phyloP scores from a whole-genome alignment of 164 flowering plant species.

The Malania oleifera region DNA sequence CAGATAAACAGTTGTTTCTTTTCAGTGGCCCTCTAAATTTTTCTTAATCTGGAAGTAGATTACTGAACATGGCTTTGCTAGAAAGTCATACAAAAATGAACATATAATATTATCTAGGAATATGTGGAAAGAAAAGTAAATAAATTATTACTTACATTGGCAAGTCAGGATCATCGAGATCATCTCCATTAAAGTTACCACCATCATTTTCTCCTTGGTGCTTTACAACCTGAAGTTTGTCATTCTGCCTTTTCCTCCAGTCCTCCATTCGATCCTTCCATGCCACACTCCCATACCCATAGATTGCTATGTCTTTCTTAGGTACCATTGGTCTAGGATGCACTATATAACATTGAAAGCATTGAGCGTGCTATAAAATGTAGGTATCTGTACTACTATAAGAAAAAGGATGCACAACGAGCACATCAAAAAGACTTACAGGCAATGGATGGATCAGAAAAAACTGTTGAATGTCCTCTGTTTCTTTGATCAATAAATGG shows the following conservation, averaged over 20 bases:
- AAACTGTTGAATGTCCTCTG: conserved; percentile 2
- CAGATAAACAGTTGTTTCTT: too few species aligned
- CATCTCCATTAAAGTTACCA: conserved; percentile 37
- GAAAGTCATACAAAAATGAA: too few species aligned
- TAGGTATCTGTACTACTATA: not conserved
- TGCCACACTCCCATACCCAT: conserved; percentile 57
- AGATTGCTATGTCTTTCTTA: conserved; percentile 22
- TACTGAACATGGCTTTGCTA: too few species aligned
- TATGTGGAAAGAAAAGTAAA: not conserved
- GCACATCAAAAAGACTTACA: conserved; percentile 10
- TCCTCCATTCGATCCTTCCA: conserved; percentile 64
- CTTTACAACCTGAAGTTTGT: conserved; percentile 27
- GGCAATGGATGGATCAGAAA: not conserved
- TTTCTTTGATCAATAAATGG: conserved; percentile 9
- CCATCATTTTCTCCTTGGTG: conserved; percentile 26
- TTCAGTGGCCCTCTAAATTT: too few species aligned
- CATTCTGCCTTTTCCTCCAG: conserved; percentile 53
- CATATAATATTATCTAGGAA: too few species aligned
- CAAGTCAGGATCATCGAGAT: conserved; percentile 31
- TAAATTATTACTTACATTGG: conserved; percentile 14
- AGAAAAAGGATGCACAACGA: not conserved
- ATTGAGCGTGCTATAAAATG: not conserved
- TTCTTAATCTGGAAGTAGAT: too few species aligned
- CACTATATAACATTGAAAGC: conserved; percentile 12
- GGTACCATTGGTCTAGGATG: conserved; percentile 27